A percentile compares a stretch with the other conserved stretches of the same genome.
Conservation (phyloP, 148 eudicot species). For the Rhododendron kiyosumense region DNA sequence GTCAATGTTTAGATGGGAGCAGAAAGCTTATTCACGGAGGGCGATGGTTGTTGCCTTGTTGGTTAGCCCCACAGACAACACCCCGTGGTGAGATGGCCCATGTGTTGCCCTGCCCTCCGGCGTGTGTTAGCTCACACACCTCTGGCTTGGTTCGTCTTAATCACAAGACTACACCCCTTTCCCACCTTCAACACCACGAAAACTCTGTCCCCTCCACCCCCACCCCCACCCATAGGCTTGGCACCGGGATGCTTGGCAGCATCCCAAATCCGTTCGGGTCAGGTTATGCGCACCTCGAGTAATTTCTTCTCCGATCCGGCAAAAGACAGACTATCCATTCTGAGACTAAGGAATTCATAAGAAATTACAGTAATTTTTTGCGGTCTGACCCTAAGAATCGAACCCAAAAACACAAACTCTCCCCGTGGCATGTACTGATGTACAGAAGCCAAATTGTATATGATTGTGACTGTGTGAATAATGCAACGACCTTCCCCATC, state of each 20-base stretch:
- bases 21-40: background rate
- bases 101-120: background rate
- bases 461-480: background rate
- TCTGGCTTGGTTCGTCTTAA: background rate
- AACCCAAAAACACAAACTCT: background rate
- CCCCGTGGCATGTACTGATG: background rate
- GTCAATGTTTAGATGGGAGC: background rate
- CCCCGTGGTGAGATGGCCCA: background rate
- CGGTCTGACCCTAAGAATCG: background rate
- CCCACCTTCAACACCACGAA: background rate
- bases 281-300: accelerated
- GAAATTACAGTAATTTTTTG: background rate
- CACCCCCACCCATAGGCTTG: too few species aligned
- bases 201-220: background rate
- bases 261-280: accelerated
- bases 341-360: background rate
- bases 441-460: background rate
- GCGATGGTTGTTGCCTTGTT: background rate
- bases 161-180: background rate
- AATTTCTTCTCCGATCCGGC: background rate
- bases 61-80: background rate
- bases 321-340: too few species aligned
- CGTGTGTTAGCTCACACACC: background rate
- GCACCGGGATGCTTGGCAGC: too few species aligned
- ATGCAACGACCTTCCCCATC: background rate